Conservation (phyloP, 371 early-diverging fungal species). For the Chytridiales sp. region DNA sequence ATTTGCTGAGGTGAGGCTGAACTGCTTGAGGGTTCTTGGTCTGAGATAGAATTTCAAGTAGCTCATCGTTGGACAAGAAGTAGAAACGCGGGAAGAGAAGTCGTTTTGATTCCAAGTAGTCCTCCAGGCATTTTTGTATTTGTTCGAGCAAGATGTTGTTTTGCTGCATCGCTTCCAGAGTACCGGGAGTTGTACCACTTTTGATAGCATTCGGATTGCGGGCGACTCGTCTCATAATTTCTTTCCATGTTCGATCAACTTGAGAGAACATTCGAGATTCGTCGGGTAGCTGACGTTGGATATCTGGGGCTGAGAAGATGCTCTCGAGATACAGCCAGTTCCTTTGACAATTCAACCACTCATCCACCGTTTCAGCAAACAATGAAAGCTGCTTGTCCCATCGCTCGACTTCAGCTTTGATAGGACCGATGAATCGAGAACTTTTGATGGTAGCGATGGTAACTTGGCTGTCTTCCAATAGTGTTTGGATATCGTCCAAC, state of each 20-base stretch:
- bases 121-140: slow-evolving; percentile 49
- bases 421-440: slow-evolving; percentile 56
- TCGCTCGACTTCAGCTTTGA: slow-evolving; percentile 53
- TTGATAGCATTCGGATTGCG: slow-evolving; percentile 45
- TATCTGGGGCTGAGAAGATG: slow-evolving; percentile 59
- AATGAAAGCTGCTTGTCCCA: slow-evolving; percentile 53
- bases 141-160: slow-evolving; percentile 42
- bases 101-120: slow-evolving; percentile 43
- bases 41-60: slow-evolving; percentile 42
- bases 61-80: slow-evolving; percentile 49
- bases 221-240: slow-evolving; percentile 39
- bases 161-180: slow-evolving; percentile 31
- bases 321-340: slow-evolving; percentile 58
- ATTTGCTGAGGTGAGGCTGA: slow-evolving; percentile 34
- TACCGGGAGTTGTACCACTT: slow-evolving; percentile 52
- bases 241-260: slow-evolving; percentile 43
- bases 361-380: slow-evolving; percentile 55
- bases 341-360: slow-evolving; percentile 55
- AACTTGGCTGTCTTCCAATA: slow-evolving; percentile 57
- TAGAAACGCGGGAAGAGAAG: slow-evolving; percentile 46
- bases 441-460: slow-evolving; percentile 56
- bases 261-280: slow-evolving; percentile 36
- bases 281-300: slow-evolving; percentile 54
- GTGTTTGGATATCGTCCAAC: slow-evolving; percentile 55
- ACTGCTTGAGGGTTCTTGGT: slow-evolving; percentile 34